Evolutionary conservation across 306 rosid species (phyloP).

Genomic region (Malus sylvestris): DNA sequence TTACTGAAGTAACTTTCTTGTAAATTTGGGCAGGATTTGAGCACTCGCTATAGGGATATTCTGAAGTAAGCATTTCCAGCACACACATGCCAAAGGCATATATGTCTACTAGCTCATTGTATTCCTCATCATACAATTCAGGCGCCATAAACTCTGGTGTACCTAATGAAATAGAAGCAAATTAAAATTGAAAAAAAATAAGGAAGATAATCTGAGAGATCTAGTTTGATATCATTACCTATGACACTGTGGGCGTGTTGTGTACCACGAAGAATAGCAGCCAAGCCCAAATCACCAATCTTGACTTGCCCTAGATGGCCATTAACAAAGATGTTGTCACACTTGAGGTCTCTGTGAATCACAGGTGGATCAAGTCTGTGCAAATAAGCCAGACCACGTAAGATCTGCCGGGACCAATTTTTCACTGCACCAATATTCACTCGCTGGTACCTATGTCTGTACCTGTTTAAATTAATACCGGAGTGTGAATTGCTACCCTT

Average conservation of each 20-base stretch:
- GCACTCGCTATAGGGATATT: constrained; percentile 81
- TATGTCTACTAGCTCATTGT: constrained; percentile 71
- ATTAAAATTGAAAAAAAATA: not conserved
- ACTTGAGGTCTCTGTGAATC: constrained; percentile 84
- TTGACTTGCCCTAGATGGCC: constrained; percentile 83
- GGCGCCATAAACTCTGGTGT: constrained; percentile 99
- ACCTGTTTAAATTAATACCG: constrained; percentile 25
- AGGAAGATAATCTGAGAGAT: not conserved
- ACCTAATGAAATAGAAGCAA: constrained; percentile 30
- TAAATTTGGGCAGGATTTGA: constrained; percentile 93
- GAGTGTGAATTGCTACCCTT: not conserved
- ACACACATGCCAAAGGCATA: constrained; percentile 93
- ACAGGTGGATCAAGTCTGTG: constrained; percentile 72
- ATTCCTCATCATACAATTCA: constrained; percentile 85
- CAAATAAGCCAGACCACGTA: constrained; percentile 60
- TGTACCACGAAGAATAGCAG: constrained; percentile 65
- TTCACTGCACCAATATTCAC: constrained; percentile 57
- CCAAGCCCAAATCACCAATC: constrained; percentile 87
- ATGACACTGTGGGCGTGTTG: constrained; percentile 82
- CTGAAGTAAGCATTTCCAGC: constrained; percentile 79
- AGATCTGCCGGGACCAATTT: constrained; percentile 74
- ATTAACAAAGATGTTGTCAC: constrained; percentile 83
- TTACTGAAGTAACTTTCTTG: constrained; percentile 84
- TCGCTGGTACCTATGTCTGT: constrained; percentile 47
- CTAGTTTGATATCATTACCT: constrained; percentile 31